Evolutionary conservation across 805 yeast species (phyloP), one percentile per base, ranked within the genome.

Genomic region (Teunomyces kruisii): DNA sequence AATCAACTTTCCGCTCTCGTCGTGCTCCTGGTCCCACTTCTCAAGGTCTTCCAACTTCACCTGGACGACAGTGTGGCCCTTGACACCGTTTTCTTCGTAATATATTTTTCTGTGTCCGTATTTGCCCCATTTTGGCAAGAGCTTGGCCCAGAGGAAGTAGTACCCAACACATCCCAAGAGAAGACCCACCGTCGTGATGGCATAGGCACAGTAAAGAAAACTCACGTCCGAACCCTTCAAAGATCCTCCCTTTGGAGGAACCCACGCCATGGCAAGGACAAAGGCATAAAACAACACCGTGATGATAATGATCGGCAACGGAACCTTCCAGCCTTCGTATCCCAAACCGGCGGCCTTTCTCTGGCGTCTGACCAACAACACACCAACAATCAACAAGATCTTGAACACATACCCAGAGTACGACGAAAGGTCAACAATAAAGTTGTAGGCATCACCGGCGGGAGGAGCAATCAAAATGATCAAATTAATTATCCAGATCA

Each of bases 171-270:
- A 71, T 3, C 63, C 38, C 3, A 45, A 22, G 17, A 71, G 44
- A 3, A 71, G 42, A 1, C 74, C 74, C 42, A 70, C 53, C 3
- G 71, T 61, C 12, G 65, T 59, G n/a, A 70, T 48, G n/a, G 74
- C 70, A 48, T 71, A 70, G 0, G 75, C 64, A 14, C 69, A 67
- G 50, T 71, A 71, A 52, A 71, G 70, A 51, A 71, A 71, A 4
- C 70, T 57, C 14, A 70, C 74, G 48, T 71, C 76, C 38, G 68
- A 57, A 4, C 75, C 76, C 27, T 52, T 68, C 45, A 69, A 57
- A 2, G 68, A 55, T 2, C 72, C 72, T 32, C 46, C 48, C 43
- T 61, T 50, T 19, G 76, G 75, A 22, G 76, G 76, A 29, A 71
- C 75, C 49, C 64, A 71, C 0, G 75, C 66, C 61, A 71, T 64